A percentile compares a stretch with the other conserved stretches of the same genome.
phyloP scores from a whole-genome alignment of 1,139 yeast species.

The Suhomyces anneliseae region DNA sequence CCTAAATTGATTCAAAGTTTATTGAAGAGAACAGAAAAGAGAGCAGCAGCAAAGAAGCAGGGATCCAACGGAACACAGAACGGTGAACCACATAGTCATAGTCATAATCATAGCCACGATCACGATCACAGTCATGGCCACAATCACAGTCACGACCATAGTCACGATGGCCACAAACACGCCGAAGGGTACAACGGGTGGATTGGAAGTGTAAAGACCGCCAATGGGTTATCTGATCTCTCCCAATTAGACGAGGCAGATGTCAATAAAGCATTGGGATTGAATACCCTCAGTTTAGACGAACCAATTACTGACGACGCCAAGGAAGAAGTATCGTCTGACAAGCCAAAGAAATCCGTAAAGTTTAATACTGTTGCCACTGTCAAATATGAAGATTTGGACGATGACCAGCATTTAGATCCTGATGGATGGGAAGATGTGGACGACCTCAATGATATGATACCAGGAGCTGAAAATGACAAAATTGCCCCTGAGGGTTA shows the following conservation, averaged over 20 bases:
- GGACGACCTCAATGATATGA: constrained; percentile 34
- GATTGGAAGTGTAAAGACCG: constrained; percentile 64
- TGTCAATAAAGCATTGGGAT: constrained; percentile 41
- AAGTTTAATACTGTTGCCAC: constrained; percentile 43
- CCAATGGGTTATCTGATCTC: constrained; percentile 33
- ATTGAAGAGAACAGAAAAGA: constrained; percentile 40
- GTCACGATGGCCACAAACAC: constrained; percentile 36
- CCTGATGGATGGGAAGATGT: constrained; percentile 48
- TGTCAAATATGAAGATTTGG: constrained; percentile 39
- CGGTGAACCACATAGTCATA: not conserved
- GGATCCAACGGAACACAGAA: constrained; percentile 10
- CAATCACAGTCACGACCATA: constrained; percentile 5
- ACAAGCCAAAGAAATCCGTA: constrained; percentile 31
- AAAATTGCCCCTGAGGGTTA: constrained; percentile 42
- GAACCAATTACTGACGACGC: constrained; percentile 11
- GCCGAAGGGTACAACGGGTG: constrained; percentile 71
- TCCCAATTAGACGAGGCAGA: constrained; percentile 39
- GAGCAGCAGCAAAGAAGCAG: constrained; percentile 23
- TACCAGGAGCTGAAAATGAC: constrained; percentile 22
- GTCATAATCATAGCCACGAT: constrained; percentile 7
- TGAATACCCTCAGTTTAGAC: constrained; percentile 14
- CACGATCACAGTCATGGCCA: not conserved
- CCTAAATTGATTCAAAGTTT: constrained; percentile 66
- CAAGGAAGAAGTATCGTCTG: constrained; percentile 3
- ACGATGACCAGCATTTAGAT: constrained; percentile 21